These are phyloP conservation scores for Euphorbia schlechtendalii DNA, from an alignment of 441 rosid species.

Conservation along the genomic window DNA sequence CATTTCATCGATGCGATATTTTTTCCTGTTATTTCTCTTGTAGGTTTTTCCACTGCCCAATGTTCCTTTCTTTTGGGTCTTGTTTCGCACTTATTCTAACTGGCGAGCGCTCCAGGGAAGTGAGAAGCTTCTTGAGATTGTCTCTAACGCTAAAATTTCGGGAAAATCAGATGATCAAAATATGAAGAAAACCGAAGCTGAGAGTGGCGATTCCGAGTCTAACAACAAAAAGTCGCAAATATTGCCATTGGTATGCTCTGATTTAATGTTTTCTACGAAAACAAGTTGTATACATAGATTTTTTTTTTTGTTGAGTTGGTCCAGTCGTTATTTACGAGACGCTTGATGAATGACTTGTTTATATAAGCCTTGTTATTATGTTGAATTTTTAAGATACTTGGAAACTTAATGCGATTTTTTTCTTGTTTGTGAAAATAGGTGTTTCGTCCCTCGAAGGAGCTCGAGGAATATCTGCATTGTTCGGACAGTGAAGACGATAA, in stretches of 20 bases:
- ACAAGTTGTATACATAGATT: no score
- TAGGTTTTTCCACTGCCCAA: constrained; percentile 89
- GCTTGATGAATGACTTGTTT: no score
- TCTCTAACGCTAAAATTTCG: constrained; percentile 42
- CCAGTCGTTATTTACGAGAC: no score
- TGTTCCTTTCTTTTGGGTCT: constrained; percentile 86
- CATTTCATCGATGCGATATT: background rate
- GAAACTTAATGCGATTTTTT: background rate
- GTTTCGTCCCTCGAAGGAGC: constrained; percentile 62
- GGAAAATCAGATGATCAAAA: constrained; percentile 22
- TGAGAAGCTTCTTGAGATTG: constrained; percentile 74
- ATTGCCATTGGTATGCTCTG: constrained; percentile 43
- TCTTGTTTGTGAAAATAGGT: constrained; percentile 27
- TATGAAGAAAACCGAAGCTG: constrained; percentile 19
- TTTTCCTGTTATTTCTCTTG: constrained; percentile 13
- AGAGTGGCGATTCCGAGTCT: constrained; percentile 22
- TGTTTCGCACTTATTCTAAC: constrained; percentile 86
- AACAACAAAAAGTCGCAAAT: constrained; percentile 18
- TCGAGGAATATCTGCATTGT: constrained; percentile 33
- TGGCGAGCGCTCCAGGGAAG: constrained; percentile 97
- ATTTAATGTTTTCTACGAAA: no score
- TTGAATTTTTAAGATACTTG: background rate
- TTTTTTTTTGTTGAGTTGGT: no score
- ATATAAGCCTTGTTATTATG: no score
- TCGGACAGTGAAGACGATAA: constrained; percentile 40